Conservation (phyloP, 495 filamentous ascomycete species). For the Oidiodendron maius region DNA sequence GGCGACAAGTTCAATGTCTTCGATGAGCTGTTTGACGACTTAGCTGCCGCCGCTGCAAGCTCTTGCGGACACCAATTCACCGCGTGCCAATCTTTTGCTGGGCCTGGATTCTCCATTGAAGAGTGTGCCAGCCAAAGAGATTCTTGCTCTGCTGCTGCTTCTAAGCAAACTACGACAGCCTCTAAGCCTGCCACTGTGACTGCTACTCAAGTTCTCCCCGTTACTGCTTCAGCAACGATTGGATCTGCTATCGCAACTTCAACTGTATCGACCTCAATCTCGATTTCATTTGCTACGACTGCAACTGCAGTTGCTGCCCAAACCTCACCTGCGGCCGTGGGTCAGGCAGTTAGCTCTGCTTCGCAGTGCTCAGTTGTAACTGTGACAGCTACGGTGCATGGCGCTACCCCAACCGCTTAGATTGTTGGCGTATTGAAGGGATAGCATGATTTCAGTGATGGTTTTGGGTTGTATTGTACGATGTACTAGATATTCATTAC, state of each 20-base stretch:
- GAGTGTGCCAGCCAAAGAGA: conserved; percentile 15
- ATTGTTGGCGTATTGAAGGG: too few relatives aligned
- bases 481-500: too few relatives aligned
- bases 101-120: conserved; percentile 13
- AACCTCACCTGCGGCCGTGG: background rate
- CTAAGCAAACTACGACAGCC: background rate
- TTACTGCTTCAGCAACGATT: conserved; percentile 10
- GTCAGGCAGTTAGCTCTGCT: too few relatives aligned
- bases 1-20: conserved; percentile 6
- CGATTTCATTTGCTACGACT: background rate
- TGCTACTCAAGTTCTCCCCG: conserved; percentile 11
- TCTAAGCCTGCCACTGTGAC: conserved; percentile 5
- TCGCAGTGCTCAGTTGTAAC: too few relatives aligned
- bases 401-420: too few relatives aligned
- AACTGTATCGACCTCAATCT: conserved; percentile 3
- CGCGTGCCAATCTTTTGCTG: conserved; percentile 14
- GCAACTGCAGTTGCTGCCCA: background rate
- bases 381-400: too few relatives aligned
- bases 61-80: conserved; percentile 17
- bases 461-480: too few relatives aligned
- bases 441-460: too few relatives aligned
- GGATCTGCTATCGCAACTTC: background rate
- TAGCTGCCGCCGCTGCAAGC: conserved; percentile 9
- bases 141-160: conserved; percentile 9
- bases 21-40: conserved; percentile 15